Percentiles rank a stretch among this genome's conserved stretches.
Evolutionary conservation across 2,329 filamentous ascomycete species (phyloP).

Genomic region (Cladosporium sp.): DNA sequence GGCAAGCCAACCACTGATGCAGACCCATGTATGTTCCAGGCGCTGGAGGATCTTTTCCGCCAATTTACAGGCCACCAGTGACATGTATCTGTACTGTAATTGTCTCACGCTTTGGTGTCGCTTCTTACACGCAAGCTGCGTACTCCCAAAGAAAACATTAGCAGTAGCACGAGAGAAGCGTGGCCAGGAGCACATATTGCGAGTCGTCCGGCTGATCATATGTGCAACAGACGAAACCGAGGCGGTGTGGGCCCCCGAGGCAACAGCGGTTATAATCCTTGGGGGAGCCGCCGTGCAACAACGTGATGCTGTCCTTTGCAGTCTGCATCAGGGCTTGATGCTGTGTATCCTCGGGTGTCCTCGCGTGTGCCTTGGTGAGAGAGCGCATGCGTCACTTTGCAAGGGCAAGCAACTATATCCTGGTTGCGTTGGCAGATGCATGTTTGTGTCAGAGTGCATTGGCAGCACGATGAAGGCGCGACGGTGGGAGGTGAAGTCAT

Average conservation of each 20-base stretch:
- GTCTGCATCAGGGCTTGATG: neutral
- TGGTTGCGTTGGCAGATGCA: neutral
- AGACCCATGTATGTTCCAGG: neutral
- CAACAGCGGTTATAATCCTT: neutral
- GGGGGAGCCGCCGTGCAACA: slow-evolving; percentile 1
- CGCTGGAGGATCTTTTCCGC: neutral
- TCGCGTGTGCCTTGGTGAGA: neutral
- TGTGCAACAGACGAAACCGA: neutral
- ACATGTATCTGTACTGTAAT: neutral
- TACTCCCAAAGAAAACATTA: neutral
- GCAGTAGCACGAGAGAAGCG: neutral
- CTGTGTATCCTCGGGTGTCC: slow-evolving; percentile 4
- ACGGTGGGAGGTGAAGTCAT: neutral
- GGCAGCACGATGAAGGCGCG: neutral
- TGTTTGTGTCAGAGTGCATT: neutral
- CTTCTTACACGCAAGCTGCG: neutral
- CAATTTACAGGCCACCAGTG: neutral
- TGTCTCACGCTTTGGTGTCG: neutral
- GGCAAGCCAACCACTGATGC: slow-evolving; percentile 5
- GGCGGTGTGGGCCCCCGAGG: slow-evolving; percentile 3
- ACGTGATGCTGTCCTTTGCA: neutral
- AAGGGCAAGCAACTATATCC: neutral
- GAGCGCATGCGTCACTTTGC: neutral
- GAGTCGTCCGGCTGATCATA: neutral
- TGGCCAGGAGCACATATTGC: slow-evolving; percentile 2